Base-by-base conservation (phyloP, 2,329 filamentous ascomycete species). In the Colletotrichum kahawae region DNA sequence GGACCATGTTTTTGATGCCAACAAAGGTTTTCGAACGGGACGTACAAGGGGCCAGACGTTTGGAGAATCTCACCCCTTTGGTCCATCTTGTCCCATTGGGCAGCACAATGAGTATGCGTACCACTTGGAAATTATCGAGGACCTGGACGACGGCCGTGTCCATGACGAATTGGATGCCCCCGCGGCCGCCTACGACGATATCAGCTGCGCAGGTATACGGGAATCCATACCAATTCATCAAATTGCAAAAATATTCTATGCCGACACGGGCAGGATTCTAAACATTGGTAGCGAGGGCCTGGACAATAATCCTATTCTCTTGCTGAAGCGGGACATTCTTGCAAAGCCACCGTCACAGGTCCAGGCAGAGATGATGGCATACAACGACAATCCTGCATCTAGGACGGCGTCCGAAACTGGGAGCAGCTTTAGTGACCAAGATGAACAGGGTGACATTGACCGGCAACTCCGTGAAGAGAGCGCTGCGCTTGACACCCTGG, bases 161-260 rank as follows among this genome's bases (percentile, higher is more conserved):
- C 90, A 91, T 69, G 88, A 88, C 10, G 82, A 85, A 1, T 81
- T 85, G 12, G 82, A 84, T 16, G 54, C 69, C 21, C 71, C 13
- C 75, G 76, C 21, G 77, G 70, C 77, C 8, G 82, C 84, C 2
- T 88, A 85, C 62, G 85, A 89, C 62, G 84, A 84, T 9, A 81
- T 90, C 7, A 38, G 77, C 1, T 81, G 79, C 12, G 85, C 87
- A 18, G 89, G 89, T 5, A 87, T 92, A 67, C 84, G 87, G 48
- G 90, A 92, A 75, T 84, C 83, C 1, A 85, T 92, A n/a, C 89
- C 89, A 0, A 84, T 90, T 5, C 83, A 86, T 38, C 87, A 92
- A 79, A 90, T 98, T 7, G 94, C 95, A 7, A 98, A 97, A 81
- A 95, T 98, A 36, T 98, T 98, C 84, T 98, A 98, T 80, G 95